Conservation (phyloP, 495 filamentous ascomycete species). For the Margaritispora aquatica region DNA sequence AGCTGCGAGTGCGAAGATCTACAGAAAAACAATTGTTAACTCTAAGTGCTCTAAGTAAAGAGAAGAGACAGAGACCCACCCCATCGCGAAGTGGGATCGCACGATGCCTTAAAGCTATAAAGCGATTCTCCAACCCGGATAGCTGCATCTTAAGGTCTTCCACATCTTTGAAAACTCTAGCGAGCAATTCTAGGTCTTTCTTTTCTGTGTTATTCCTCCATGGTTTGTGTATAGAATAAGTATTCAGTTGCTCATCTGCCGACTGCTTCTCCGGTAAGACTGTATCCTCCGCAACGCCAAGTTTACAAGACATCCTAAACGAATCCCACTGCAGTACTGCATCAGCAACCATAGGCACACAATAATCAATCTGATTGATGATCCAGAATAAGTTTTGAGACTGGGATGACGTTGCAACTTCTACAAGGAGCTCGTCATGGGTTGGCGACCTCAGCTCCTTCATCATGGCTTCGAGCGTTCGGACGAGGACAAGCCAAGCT, state of each 20-base stretch:
- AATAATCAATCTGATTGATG: not conserved
- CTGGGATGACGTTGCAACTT: not conserved
- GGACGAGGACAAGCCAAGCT: not conserved
- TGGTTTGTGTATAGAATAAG: too few relatives aligned
- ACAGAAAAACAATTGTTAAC: not conserved
- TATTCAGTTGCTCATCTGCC: too few relatives aligned
- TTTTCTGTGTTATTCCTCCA: too few relatives aligned
- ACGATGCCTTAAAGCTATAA: not conserved
- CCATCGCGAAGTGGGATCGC: not conserved
- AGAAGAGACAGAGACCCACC: not conserved
- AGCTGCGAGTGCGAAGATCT: not conserved
- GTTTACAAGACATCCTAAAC: not conserved
- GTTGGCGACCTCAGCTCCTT: not conserved
- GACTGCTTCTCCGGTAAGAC: too few relatives aligned
- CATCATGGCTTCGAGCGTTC: not conserved
- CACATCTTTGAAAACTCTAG: not conserved
- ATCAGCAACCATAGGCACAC: not conserved
- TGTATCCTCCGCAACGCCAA: not conserved
- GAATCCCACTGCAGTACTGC: not conserved
- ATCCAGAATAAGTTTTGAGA: slow-evolving; percentile 3
- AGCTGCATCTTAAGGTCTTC: not conserved
- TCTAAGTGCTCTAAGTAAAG: not conserved
- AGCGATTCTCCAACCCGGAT: not conserved
- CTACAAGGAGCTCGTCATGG: not conserved
- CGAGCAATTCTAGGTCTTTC: too few relatives aligned